Evolutionary conservation across 129 eudicot species (phyloP), one percentile per base, ranked within the genome.

Genomic region (Arctium lappa): DNA sequence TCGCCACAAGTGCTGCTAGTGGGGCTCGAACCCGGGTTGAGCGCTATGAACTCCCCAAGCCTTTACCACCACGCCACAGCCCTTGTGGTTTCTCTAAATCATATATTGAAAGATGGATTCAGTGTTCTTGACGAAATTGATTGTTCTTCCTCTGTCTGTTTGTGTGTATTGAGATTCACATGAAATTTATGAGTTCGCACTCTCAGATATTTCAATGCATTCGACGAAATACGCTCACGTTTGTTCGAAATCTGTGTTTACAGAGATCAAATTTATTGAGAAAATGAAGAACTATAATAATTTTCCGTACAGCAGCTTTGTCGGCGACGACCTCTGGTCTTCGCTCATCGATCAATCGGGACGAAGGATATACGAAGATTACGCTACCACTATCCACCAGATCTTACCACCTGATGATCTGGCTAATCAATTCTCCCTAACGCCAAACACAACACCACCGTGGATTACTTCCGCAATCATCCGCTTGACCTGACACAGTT

Each of bases 401-500:
- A 50, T 11, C n/a, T 50, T 50, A 50, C 62, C 62, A 50, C 18
- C n/a, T 6, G 22, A 53, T 13, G 63, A 53, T 53, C 63, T 53
- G 63, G 6, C 18, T 53, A 15, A 53, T 11, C 63, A 1, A 53
- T 53, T 53, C 7, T 15, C 27, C 7, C 27, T 56, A 12, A 53
- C 1, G 63, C 6, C 63, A 16, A 11, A 53, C n/a, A 79, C 34
- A 36, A 10, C 42, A 66, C 77, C 62, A 22, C 53, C 34, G 22
- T 36, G 62, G 37, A 12, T 29, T 13, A 78, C 74, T 12, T 50
- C 62, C 62, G 18, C 62, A 44, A 63, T 60, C 65, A 69, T 12
- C 38, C 74, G 44, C 62, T 75, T 79, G 65, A 74, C 27, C 62
- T 78, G 46, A 40, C 72, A 15, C 80, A 65, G 80, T 87, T 84